These are phyloP conservation scores for Dendrocalamus latiflorus DNA, from an alignment of 202 grass and related monocot species.

Conservation along the genomic window DNA sequence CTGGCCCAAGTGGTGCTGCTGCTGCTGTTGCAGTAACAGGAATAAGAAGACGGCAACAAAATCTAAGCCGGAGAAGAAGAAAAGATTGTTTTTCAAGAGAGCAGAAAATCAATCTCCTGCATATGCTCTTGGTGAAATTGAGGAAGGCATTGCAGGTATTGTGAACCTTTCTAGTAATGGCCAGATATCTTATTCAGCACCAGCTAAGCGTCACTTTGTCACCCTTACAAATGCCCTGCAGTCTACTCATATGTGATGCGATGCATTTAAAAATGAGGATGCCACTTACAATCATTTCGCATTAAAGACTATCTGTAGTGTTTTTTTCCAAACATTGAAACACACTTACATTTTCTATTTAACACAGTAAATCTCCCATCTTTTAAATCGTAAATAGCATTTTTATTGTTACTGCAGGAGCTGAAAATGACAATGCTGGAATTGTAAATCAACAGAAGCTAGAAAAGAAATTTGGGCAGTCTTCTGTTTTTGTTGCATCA, in stretches of 20 bases:
- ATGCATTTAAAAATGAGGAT: background rate
- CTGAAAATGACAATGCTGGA: slow-evolving; percentile 41
- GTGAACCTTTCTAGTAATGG: background rate
- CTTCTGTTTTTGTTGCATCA: slow-evolving; percentile 79
- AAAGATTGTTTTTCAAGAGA: slow-evolving; percentile 63
- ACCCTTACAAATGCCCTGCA: too few relatives aligned
- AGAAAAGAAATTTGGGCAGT: slow-evolving; percentile 81
- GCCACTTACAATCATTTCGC: background rate
- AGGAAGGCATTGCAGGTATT: slow-evolving; percentile 48
- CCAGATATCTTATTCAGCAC: background rate
- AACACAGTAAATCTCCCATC: background rate
- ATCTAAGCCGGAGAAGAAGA: slow-evolving; percentile 58
- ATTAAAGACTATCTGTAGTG: background rate
- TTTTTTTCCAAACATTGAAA: background rate
- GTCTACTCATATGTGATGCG: background rate
- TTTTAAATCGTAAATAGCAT: background rate
- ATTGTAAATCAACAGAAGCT: slow-evolving; percentile 63
- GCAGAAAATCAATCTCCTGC: slow-evolving; percentile 48
- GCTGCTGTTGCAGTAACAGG: slow-evolving; percentile 39
- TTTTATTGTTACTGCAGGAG: slow-evolving; percentile 34
- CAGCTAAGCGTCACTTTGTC: too few relatives aligned
- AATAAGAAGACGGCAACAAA: slow-evolving; percentile 65
- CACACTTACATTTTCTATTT: background rate
- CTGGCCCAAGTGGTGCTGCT: slow-evolving; percentile 73
- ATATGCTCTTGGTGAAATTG: slow-evolving; percentile 55